phyloP scores from a whole-genome alignment of 2,329 filamentous ascomycete genomes.

The Phoma sp. region DNA sequence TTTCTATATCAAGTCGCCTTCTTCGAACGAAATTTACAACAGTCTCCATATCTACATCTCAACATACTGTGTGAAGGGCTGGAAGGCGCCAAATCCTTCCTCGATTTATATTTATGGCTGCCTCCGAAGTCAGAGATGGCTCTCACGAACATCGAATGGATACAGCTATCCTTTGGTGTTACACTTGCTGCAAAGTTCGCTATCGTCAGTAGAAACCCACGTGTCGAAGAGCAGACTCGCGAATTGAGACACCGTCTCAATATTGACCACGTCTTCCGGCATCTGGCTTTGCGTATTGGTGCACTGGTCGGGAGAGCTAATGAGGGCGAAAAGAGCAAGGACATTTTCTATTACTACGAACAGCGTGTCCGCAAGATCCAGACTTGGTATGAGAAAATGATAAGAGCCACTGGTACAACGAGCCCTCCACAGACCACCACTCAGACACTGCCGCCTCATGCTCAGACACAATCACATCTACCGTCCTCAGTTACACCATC shows the following conservation, averaged over 20 bases:
- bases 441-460: conserved; percentile 1
- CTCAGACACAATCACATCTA: conserved; percentile 5
- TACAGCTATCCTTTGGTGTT: conserved; percentile 48
- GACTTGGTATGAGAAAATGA: conserved; percentile 40
- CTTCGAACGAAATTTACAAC: conserved; percentile 38
- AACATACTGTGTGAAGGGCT: conserved; percentile 31
- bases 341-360: conserved; percentile 38
- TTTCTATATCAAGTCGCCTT: conserved; percentile 51
- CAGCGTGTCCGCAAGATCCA: conserved; percentile 36
- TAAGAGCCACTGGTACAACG: conserved; percentile 22
- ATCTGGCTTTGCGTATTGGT: conserved; percentile 33
- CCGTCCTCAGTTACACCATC: conserved; percentile 10
- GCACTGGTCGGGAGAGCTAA: conserved; percentile 32
- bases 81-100: conserved; percentile 37
- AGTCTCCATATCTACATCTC: conserved; percentile 33
- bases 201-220: conserved; percentile 34
- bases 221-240: conserved; percentile 33
- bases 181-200: conserved; percentile 41
- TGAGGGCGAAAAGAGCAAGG: conserved; percentile 30
- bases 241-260: conserved; percentile 37
- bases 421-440: conserved; percentile 17
- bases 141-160: conserved; percentile 51
- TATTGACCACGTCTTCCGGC: conserved; percentile 36
- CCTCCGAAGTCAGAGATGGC: conserved; percentile 45
- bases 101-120: conserved; percentile 45